These are phyloP conservation scores for Podospora appendiculata DNA, from an alignment of 495 filamentous ascomycete genomes.

Conservation along the genomic window DNA sequence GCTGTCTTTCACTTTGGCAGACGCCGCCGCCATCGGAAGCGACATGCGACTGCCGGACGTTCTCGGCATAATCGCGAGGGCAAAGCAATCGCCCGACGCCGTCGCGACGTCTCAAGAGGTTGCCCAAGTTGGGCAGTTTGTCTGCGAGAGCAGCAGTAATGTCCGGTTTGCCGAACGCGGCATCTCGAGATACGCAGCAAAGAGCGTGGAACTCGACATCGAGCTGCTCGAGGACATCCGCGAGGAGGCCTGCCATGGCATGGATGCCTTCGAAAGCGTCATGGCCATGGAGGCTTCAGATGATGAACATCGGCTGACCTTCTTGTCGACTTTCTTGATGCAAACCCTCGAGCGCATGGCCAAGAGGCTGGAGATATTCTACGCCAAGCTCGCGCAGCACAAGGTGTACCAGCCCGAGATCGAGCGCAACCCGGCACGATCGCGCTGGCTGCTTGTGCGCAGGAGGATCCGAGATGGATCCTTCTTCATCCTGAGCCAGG, in stretches of 20 bases:
- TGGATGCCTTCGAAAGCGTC: constrained; percentile 42
- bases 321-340: constrained; percentile 37
- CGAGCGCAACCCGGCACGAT: constrained; percentile 39
- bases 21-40: constrained; percentile 18
- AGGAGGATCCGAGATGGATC: constrained; percentile 36
- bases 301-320: constrained; percentile 25
- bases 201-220: constrained; percentile 39
- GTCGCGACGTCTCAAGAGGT: constrained; percentile 36
- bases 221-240: constrained; percentile 41
- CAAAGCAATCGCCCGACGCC: constrained; percentile 36
- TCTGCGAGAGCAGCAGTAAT: constrained; percentile 29
- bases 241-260: constrained; percentile 40
- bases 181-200: constrained; percentile 38
- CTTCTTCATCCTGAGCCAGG: constrained; percentile 37
- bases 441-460: constrained; percentile 39
- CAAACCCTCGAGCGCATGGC: constrained; percentile 42
- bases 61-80: constrained; percentile 38
- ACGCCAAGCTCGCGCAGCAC: constrained; percentile 34
- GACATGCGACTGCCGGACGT: constrained; percentile 37
- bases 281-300: constrained; percentile 15
- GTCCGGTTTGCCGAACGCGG: constrained; percentile 39
- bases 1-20: constrained; percentile 38
- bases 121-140: constrained; percentile 39
- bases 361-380: constrained; percentile 38
- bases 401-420: constrained; percentile 39